Evolutionary conservation across 805 yeast species (phyloP), one percentile per base, ranked within the genome.

Genomic region (Ogataea thermomethanolica): DNA sequence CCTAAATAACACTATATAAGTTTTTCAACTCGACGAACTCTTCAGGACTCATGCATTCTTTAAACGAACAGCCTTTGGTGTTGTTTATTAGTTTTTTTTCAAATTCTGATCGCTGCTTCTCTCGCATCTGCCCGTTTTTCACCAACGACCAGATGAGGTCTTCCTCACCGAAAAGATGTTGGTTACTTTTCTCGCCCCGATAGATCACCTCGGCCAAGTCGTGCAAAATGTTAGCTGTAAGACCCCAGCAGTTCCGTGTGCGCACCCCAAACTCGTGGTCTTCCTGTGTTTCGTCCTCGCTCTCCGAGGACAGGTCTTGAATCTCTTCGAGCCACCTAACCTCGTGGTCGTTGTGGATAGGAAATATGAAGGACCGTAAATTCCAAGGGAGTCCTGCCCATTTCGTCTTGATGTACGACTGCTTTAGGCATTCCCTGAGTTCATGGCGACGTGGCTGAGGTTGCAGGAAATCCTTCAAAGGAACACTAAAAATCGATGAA

Each of bases 371-470:
- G 23, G 83, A 79, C 33, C 84, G 65, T 29, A 82, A 58, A 29
- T 73, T 70, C 87, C 88, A 79, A 17, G 77, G 78, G 14, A 84
- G 59, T 1, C 84, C 85, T 5, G 85, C 91, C 93, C 93, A 84
- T 48, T 68, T 69, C 36, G 74, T 67, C 33, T 54, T 54, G 20
- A 64, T 61, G 37, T 58, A 56, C 4, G 62, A 54, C 39, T 51
- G 64, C 36, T 59, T 59, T 22, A 64, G 42, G 33, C 69, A 64
- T 46, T 65, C 69, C 33, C 48, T 48, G 12, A 59, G 42, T 32
- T 58, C 55, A 33, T 54, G 46, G 12, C 49, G 40, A 14, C 52
- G 39, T 7, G 61, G 60, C 36, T 46, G 54, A 3, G 68, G 69
- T 45, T 55, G 64, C 39, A 69, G 54, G 44, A 84, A 71, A 54